Conservation (phyloP, 2,329 filamentous ascomycete genomes). For the Trichoderma sp. region DNA sequence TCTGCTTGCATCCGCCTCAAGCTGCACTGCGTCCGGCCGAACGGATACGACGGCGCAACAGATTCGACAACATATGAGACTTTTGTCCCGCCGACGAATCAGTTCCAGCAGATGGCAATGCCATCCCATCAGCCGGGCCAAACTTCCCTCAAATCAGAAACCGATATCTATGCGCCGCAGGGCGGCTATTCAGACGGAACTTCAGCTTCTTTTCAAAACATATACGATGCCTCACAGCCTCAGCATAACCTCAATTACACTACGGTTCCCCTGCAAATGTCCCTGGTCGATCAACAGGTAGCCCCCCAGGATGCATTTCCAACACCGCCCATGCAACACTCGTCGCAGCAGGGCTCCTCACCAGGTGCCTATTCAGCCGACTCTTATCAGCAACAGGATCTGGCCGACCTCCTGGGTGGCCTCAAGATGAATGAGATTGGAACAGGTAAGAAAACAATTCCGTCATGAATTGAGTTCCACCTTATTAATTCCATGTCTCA, state of each 20-base stretch:
- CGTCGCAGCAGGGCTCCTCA: constrained; percentile 42
- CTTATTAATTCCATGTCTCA: constrained; percentile 39
- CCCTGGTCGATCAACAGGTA: constrained; percentile 57
- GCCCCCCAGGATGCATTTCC: constrained; percentile 54
- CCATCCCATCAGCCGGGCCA: constrained; percentile 42
- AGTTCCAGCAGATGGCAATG: constrained; percentile 56
- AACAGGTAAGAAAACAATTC: constrained; percentile 63
- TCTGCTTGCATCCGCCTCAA: constrained; percentile 91
- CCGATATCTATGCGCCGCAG: constrained; percentile 53
- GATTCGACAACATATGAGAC: constrained; percentile 42
- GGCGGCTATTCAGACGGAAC: constrained; percentile 52
- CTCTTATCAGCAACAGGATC: constrained; percentile 68
- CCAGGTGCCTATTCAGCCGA: constrained; percentile 60
- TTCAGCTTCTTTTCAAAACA: constrained; percentile 49
- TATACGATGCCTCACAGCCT: constrained; percentile 51
- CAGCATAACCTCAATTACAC: constrained; percentile 57
- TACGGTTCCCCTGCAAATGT: constrained; percentile 52
- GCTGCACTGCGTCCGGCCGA: constrained; percentile 88
- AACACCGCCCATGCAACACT: constrained; percentile 47
- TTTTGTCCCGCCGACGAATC: constrained; percentile 38
- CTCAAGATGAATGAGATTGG: constrained; percentile 86
- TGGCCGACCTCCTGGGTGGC: constrained; percentile 80
- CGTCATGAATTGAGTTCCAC: not conserved
- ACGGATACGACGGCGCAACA: constrained; percentile 63
- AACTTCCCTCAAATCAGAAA: constrained; percentile 48